phyloP scores from a whole-genome alignment of 805 yeast genomes.

The Candida endomychidarum region DNA sequence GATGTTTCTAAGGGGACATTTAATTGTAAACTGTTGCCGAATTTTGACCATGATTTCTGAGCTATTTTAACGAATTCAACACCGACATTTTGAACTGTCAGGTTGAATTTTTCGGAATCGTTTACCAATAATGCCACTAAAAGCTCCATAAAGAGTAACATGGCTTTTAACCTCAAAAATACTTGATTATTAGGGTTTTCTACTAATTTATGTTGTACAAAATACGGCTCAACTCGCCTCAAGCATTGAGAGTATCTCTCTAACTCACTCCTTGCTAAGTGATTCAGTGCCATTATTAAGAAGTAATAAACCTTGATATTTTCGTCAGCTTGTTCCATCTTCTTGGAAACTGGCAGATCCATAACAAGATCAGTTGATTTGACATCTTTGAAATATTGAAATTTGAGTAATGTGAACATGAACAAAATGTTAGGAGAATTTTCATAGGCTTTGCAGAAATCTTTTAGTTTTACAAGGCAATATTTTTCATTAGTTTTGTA shows the following conservation, averaged over 20 bases:
- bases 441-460: slow-evolving; percentile 1
- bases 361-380: not conserved
- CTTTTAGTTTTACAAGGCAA: slow-evolving; percentile 2
- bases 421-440: not conserved
- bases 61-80: slow-evolving; percentile 2
- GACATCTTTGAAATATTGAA: slow-evolving; percentile 3
- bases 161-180: slow-evolving; percentile 2
- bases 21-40: not conserved
- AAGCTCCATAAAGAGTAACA: slow-evolving; percentile 2
- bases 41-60: slow-evolving; percentile 5
- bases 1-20: not conserved
- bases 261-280: not conserved
- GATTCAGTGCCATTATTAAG: slow-evolving; percentile 1
- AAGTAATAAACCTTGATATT: not conserved
- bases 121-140: not conserved
- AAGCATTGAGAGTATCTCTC: not conserved
- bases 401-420: slow-evolving; percentile 2
- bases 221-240: not conserved
- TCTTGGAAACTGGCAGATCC: not conserved
- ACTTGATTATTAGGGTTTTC: not conserved
- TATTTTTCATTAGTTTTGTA: not conserved
- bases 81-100: not conserved
- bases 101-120: slow-evolving; percentile 1
- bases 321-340: not conserved
- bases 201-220: not conserved